These are phyloP conservation scores for Taiozyma sp. DNA, from an alignment of 1,139 yeast genomes.

Conservation along the genomic window DNA sequence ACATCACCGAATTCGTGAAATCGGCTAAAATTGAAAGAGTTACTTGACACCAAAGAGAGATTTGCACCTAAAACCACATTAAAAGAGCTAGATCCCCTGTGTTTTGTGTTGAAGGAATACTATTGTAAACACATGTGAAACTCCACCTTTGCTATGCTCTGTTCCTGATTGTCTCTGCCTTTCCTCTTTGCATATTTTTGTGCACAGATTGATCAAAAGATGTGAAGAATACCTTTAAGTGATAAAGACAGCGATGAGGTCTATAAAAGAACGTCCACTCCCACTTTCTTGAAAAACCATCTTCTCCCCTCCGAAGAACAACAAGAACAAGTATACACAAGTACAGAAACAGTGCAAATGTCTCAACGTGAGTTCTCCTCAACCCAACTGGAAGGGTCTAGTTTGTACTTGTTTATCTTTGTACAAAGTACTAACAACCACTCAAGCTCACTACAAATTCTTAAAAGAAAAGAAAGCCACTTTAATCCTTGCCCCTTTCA, in stretches of 20 bases:
- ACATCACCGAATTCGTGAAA: not conserved
- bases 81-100: too few relatives aligned
- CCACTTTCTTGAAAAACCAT: conserved; percentile 1
- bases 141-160: not conserved
- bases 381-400: too few relatives aligned
- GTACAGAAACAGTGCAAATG: not conserved
- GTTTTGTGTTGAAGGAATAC: too few relatives aligned
- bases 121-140: too few relatives aligned
- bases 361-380: not conserved
- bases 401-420: too few relatives aligned
- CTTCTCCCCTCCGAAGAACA: not conserved
- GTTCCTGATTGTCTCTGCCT: not conserved
- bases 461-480: conserved; percentile 52
- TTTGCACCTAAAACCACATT: too few relatives aligned
- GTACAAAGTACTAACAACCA: not conserved
- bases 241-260: conserved; percentile 22
- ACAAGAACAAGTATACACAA: not conserved
- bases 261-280: conserved; percentile 6
- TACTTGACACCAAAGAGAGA: not conserved
- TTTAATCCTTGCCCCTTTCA: conserved; percentile 77
- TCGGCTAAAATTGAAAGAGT: not conserved
- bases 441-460: conserved; percentile 38
- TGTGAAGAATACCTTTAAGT: conserved; percentile 19
- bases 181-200: too few relatives aligned
- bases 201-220: too few relatives aligned